Evolutionary conservation across 345 rosid genomes (phyloP).

Genomic region (Alliaria petiolata): DNA sequence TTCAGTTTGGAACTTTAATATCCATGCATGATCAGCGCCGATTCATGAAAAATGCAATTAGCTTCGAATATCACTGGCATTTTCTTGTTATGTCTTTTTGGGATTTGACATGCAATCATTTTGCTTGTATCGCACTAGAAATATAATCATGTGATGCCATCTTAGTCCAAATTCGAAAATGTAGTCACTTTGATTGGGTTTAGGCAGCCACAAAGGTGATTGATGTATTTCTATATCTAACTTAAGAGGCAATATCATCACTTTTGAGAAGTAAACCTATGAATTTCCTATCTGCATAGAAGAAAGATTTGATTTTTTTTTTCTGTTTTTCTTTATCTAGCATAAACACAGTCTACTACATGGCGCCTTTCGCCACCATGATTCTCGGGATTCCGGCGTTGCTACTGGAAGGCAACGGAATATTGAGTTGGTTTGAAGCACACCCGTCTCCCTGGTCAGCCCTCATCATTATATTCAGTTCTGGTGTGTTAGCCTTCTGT

Average conservation of each 20-base stretch:
- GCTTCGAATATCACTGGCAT: background rate
- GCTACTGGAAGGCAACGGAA: slow-evolving; percentile 81
- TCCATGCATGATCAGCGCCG: too few relatives aligned
- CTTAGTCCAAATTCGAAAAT: slow-evolving; percentile 1
- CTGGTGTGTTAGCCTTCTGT: slow-evolving; percentile 94
- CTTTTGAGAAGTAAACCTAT: background rate
- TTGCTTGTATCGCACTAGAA: background rate
- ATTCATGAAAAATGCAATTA: background rate
- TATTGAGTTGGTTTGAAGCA: slow-evolving; percentile 68
- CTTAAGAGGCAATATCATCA: background rate
- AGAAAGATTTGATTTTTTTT: background rate
- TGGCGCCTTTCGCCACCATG: slow-evolving; percentile 99
- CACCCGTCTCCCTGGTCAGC: slow-evolving; percentile 53
- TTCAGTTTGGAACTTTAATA: background rate
- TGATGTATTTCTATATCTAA: background rate
- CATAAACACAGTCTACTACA: slow-evolving; percentile 98
- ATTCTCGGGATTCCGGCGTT: slow-evolving; percentile 84
- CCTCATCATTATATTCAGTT: slow-evolving; percentile 74
- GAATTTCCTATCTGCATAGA: background rate
- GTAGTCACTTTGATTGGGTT: background rate
- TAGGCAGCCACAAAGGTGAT: background rate
- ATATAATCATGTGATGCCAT: background rate
- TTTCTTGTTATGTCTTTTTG: too few relatives aligned
- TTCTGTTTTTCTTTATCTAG: slow-evolving; percentile 32
- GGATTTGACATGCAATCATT: background rate